phyloP scores from a whole-genome alignment of 2,329 filamentous ascomycete genomes.

The Cercospora nicotianae region DNA sequence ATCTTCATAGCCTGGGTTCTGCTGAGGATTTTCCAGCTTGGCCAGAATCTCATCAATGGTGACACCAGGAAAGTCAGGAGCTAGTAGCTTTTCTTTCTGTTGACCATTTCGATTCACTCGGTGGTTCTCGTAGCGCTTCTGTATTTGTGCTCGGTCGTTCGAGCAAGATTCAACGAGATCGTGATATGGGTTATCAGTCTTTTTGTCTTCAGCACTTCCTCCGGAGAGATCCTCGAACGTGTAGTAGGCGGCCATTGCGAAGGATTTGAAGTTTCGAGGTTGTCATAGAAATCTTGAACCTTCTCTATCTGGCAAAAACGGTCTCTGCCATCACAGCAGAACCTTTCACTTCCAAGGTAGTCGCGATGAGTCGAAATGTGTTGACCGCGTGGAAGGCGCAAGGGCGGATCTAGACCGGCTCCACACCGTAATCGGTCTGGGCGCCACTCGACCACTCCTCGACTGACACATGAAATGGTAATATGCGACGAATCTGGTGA shows the following conservation, averaged over 20 bases:
- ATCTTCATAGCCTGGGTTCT: conserved; percentile 71
- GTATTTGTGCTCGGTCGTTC: conserved; percentile 64
- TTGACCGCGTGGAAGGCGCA: background rate
- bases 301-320: background rate
- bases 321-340: background rate
- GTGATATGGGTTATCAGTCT: conserved; percentile 70
- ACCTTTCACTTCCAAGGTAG: background rate
- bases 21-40: conserved; percentile 62
- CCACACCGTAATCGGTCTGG: background rate
- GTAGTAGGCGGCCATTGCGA: conserved; percentile 38
- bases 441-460: background rate
- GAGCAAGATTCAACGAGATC: conserved; percentile 68
- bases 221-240: conserved; percentile 41
- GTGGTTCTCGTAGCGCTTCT: conserved; percentile 71
- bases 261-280: background rate
- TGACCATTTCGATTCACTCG: conserved; percentile 72
- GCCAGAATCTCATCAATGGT: conserved; percentile 74
- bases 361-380: background rate
- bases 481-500: background rate
- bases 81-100: conserved; percentile 72
- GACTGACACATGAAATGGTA: background rate
- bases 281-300: background rate
- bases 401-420: background rate
- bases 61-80: conserved; percentile 66
- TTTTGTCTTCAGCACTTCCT: conserved; percentile 18